Evolutionary conservation across 148 eudicot species (phyloP), one percentile per base, ranked within the genome.

Genomic region (Camellia sinensis): DNA sequence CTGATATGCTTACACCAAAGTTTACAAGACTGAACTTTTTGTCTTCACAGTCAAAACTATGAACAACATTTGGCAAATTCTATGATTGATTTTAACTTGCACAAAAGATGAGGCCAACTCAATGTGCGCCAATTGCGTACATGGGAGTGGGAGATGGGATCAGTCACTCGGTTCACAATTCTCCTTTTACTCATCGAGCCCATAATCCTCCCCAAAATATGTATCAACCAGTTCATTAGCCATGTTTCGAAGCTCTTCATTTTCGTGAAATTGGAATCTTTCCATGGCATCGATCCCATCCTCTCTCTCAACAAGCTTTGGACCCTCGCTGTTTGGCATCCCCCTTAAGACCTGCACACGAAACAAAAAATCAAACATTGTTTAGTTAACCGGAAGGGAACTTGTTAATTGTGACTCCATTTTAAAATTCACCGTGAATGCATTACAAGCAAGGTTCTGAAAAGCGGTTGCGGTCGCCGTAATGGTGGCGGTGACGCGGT

Each of bases 241-340:
- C 98, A 96, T 96, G 68, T 78, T 88, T 86, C 98, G 85, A 7
- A 93, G 90, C 62, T 92, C 97, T 81, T 96, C 98, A 80, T 96
- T 96, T 78, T 93, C 98, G 62, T 96, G 99, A 74, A 96, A 96
- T 76, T 93, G 98, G 76, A 91, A 92, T 78, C 97, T 87, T 78
- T 96, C 99, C 97, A 96, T 91, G 83, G 99, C 99, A 64, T 96
- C 99, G 29, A 96, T 93, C 15, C 98, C 98, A 75, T 96, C 99
- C 82, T 92, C 95, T 65, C 86, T 90, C 85, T 96, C 99, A 5
- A 96, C 98, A 53, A 96, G 91, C 85, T 91, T 96, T n/a, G 90
- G 91, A 3, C 99, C 99, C 83, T 93, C 92, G 2, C 90, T 91
- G 74, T 92, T 81, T 1, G 99, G 99, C 94, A 93, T 91, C 82